A percentile compares a stretch with the other conserved stretches of the same genome.
These are phyloP conservation scores for Fusarium miscanthi DNA, from an alignment of 2,329 filamentous ascomycete genomes.

Conservation along the genomic window DNA sequence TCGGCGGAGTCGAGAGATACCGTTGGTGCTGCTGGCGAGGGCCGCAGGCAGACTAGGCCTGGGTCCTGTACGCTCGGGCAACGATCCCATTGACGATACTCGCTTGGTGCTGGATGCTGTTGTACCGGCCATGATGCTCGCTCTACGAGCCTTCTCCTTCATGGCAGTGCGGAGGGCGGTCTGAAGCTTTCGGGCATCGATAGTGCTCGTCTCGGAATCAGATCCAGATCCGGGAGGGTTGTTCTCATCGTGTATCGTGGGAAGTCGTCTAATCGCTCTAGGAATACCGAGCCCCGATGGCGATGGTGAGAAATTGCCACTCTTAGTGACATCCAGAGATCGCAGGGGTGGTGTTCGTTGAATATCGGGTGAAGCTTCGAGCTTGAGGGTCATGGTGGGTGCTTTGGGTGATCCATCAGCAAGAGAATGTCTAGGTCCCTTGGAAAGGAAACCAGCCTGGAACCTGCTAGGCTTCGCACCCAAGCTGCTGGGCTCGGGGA, in stretches of 20 bases:
- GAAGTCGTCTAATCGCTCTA: constrained; percentile 50
- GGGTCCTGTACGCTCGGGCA: constrained; percentile 44
- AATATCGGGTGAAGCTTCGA: constrained; percentile 59
- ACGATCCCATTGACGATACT: constrained; percentile 58
- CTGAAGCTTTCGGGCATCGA: constrained; percentile 66
- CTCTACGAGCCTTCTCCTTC: constrained; percentile 56
- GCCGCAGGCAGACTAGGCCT: constrained; percentile 55
- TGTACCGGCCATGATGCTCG: constrained; percentile 53
- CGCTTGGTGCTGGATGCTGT: constrained; percentile 54
- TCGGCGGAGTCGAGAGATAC: constrained; percentile 65
- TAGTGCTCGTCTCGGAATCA: constrained; percentile 61
- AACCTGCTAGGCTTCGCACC: constrained; percentile 77
- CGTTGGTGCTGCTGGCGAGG: constrained; percentile 63
- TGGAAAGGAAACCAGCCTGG: constrained; percentile 86
- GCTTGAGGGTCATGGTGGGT: constrained; percentile 66
- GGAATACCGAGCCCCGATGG: constrained; percentile 48
- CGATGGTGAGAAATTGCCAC: constrained; percentile 63
- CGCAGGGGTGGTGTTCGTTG: constrained; percentile 58
- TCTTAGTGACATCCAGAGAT: constrained; percentile 61
- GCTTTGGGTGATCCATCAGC: constrained; percentile 68
- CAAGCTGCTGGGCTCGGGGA: constrained; percentile 55
- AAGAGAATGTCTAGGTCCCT: constrained; percentile 55
- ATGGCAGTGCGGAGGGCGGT: constrained; percentile 66
- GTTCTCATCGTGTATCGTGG: constrained; percentile 62
- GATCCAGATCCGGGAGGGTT: constrained; percentile 60